Percentiles rank a stretch among this genome's conserved stretches.
Evolutionary conservation across 352 stramenopile species (phyloP).

Genomic region (Globisporangium nagaii): DNA sequence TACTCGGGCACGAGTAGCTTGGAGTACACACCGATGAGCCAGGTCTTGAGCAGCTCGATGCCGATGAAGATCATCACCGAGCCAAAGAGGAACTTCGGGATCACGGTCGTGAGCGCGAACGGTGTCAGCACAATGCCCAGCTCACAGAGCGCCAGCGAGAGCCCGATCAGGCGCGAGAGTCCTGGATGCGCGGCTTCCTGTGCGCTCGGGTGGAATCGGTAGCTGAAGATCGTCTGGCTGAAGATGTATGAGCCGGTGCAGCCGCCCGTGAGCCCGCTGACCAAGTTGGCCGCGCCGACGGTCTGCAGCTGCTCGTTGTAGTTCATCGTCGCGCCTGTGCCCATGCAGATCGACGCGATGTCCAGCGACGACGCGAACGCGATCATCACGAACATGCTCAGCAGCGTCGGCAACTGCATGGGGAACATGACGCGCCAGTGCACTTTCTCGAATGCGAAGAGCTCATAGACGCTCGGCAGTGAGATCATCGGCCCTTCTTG

Average conservation of each 20-base stretch:
- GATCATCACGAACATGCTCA: conserved; percentile 95
- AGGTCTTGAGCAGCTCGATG: conserved; percentile 90
- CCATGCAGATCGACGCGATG: conserved; percentile 94
- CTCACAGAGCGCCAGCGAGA: conserved; percentile 53
- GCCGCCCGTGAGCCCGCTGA: conserved; percentile 82
- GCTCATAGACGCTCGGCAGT: conserved; percentile 38
- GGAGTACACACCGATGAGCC: conserved; percentile 50
- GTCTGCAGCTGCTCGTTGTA: conserved; percentile 93
- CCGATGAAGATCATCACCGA: conserved; percentile 96
- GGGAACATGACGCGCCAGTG: conserved; percentile 77
- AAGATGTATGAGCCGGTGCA: conserved; percentile 92
- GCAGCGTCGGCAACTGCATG: conserved; percentile 51
- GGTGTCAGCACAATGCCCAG: conserved; percentile 67
- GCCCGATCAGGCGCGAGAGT: conserved; percentile 57
- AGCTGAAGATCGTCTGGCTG: conserved; percentile 90
- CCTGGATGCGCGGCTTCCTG: conserved; percentile 31
- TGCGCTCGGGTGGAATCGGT: conserved; percentile 45
- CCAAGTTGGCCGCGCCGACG: conserved; percentile 90
- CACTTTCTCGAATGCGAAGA: conserved; percentile 71
- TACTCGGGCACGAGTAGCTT: conserved; percentile 86
- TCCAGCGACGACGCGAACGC: conserved; percentile 93
- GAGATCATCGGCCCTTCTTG: conserved; percentile 21
- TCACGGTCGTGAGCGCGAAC: conserved; percentile 86
- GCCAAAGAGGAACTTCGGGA: conserved; percentile 97
- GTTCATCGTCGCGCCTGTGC: conserved; percentile 88